Base-by-base conservation (phyloP, 2,329 filamentous ascomycete genomes). In the Neurospora sp. region DNA sequence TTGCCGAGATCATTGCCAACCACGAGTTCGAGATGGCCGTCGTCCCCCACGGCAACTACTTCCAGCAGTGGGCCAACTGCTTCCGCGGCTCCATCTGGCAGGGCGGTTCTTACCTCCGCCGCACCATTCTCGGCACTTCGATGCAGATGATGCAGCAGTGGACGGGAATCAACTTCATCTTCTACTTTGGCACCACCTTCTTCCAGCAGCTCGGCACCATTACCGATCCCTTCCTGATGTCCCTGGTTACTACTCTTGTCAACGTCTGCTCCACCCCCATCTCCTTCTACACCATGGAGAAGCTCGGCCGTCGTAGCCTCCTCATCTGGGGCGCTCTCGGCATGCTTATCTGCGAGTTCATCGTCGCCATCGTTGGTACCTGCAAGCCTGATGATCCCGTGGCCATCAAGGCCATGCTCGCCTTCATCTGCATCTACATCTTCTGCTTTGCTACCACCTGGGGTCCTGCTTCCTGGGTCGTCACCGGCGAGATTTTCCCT, bases 401-500 rank as follows among this genome's bases (percentile, higher is more conserved):
- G 8, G 80, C 79, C 36, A 76, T 78, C 65, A 76, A 76, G 65
- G 85, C 87, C 40, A 85, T 90, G 81, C 91, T 92, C 74, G 87
- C 89, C 68, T 91, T 92, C 82, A 92, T 92, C 78, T 89, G 87
- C 81, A 86, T 93, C 81, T 91, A 91, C 85, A 92, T 93, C 81
- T 88, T 91, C 83, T 91, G 90, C 86, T 93, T 93, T 79, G 90
- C 90, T 69, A 85, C 84, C 36, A 92, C 90, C 70, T 93, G 90
- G 91, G 91, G 91, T 66, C 91, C 91, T 1, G 87, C 77, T 23
- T 71, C 71, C 39, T 90, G 88, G 88, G 86, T 87, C 66, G 85
- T 92, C 71, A 90, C 92, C 74, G 91, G 90, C 76, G 91, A 93
- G 81, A 87, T 91, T 77, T 93, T 89, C 85, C 90, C 91, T 68